A percentile compares a stretch with the other conserved stretches of the same genome.
Evolutionary conservation across 306 rosid species (phyloP).

Genomic region (Corylus heterophylla): DNA sequence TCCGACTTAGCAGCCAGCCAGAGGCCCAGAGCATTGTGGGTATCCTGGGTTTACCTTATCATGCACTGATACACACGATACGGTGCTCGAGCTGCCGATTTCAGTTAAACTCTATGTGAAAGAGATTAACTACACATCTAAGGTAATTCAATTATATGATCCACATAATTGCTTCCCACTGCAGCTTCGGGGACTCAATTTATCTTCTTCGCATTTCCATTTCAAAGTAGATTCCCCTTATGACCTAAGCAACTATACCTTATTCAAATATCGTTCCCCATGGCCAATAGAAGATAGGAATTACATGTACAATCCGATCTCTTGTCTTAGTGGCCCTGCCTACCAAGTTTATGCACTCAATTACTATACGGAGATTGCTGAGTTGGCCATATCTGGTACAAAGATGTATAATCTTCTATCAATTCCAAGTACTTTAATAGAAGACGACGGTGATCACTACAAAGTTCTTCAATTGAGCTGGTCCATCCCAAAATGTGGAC

Average conservation of each 20-base stretch:
- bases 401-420: too few relatives aligned
- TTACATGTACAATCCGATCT: too few relatives aligned
- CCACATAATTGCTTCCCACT: background rate
- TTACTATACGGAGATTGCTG: too few relatives aligned
- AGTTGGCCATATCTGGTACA: too few relatives aligned
- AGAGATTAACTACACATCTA: background rate
- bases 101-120: background rate
- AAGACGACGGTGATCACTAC: too few relatives aligned
- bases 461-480: too few relatives aligned
- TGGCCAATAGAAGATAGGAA: too few relatives aligned
- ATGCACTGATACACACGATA: background rate
- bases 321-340: too few relatives aligned
- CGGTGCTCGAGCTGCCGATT: conserved; percentile 1
- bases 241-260: rapidly evolving
- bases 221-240: background rate
- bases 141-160: conserved; percentile 1
- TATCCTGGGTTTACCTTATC: background rate
- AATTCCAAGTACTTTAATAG: rapidly evolving
- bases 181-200: background rate
- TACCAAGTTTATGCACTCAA: background rate
- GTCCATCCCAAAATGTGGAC: background rate
- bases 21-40: background rate
- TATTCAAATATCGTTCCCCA: background rate
- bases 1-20: background rate
- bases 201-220: background rate